Conservation (phyloP, 2,329 filamentous ascomycete species). For the Epichloe amarillans region DNA sequence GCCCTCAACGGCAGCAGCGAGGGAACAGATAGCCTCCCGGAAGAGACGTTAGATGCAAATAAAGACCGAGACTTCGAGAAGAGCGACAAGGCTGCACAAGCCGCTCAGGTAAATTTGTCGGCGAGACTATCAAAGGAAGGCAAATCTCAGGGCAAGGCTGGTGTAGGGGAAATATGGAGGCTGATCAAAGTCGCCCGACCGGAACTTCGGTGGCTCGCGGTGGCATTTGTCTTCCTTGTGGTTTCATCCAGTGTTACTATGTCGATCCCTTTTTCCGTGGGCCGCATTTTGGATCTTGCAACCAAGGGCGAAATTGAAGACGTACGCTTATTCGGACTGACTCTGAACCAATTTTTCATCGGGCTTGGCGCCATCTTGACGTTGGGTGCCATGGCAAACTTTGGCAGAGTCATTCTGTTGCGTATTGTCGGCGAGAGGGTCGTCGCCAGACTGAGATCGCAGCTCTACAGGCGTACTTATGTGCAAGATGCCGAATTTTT, state of each 20-base stretch:
- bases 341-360: slow-evolving; percentile 76
- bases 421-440: slow-evolving; percentile 92
- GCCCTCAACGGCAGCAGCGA: slow-evolving; percentile 26
- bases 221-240: slow-evolving; percentile 75
- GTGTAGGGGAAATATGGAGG: slow-evolving; percentile 67
- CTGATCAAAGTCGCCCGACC: slow-evolving; percentile 81
- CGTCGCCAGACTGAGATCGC: slow-evolving; percentile 76
- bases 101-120: slow-evolving; percentile 77
- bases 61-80: slow-evolving; percentile 38
- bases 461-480: slow-evolving; percentile 82
- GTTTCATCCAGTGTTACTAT: slow-evolving; percentile 88
- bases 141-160: slow-evolving; percentile 42
- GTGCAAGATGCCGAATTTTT: slow-evolving; percentile 99
- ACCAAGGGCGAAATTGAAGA: slow-evolving; percentile 58
- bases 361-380: slow-evolving; percentile 65
- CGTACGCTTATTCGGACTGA: slow-evolving; percentile 66
- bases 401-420: slow-evolving; percentile 82
- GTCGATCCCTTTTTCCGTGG: slow-evolving; percentile 93
- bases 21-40: slow-evolving; percentile 10
- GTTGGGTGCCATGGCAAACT: slow-evolving; percentile 79
- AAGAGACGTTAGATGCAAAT: slow-evolving; percentile 19
- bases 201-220: slow-evolving; percentile 61
- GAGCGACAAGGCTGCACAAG: slow-evolving; percentile 75
- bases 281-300: slow-evolving; percentile 85
- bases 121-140: slow-evolving; percentile 81